These are phyloP conservation scores for Rhododendron mucronatum DNA, from an alignment of 148 eudicot genomes.

Conservation along the genomic window DNA sequence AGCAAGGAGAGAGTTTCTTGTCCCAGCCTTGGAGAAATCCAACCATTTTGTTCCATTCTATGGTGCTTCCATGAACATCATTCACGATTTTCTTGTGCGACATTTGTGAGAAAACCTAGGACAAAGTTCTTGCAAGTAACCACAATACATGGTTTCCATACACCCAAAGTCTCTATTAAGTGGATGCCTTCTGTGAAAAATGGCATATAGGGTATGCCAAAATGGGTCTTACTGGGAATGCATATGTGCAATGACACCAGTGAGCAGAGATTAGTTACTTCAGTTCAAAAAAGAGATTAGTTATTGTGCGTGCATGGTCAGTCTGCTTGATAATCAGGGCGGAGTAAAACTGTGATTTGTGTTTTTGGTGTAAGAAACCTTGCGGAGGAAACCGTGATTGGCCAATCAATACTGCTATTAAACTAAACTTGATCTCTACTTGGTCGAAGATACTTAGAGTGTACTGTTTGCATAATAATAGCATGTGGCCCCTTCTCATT, in stretches of 20 bases:
- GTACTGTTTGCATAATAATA: background rate
- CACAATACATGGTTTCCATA: background rate
- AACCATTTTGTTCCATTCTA: background rate
- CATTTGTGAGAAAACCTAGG: background rate
- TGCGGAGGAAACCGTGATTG: background rate
- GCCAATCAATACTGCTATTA: background rate
- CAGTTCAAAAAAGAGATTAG: background rate
- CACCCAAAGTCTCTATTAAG: background rate
- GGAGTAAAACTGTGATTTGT: background rate
- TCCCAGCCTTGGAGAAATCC: background rate
- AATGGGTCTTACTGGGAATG: background rate
- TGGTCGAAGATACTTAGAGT: background rate
- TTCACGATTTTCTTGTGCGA: background rate
- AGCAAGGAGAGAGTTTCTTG: background rate
- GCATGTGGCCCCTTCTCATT: background rate
- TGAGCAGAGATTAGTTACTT: background rate
- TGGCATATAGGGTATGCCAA: background rate
- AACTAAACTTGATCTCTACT: background rate
- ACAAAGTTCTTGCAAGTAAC: background rate
- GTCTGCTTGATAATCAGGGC: background rate
- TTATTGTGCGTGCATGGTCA: background rate
- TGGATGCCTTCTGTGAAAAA: background rate
- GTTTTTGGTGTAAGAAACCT: background rate
- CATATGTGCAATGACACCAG: background rate
- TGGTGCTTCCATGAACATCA: background rate